phyloP scores from a whole-genome alignment of 345 rosid genomes.

The Pistacia atlantica region DNA sequence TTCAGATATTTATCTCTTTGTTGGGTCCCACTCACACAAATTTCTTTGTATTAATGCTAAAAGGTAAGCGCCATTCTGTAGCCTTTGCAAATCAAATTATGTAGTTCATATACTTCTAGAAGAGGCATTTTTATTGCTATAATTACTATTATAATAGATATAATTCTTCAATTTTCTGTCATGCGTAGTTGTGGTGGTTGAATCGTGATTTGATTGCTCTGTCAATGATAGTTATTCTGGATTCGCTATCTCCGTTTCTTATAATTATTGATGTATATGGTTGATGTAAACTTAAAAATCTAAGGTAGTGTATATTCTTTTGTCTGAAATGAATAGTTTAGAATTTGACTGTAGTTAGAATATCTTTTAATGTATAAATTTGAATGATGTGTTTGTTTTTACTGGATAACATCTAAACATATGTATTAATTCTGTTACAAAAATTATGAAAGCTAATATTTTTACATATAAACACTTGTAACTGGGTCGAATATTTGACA shows the following conservation, averaged over 20 bases:
- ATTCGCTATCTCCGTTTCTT: background rate
- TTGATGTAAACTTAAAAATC: background rate
- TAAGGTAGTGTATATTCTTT: too few species aligned
- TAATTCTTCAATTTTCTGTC: background rate
- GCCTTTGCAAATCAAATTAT: background rate
- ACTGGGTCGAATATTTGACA: too few species aligned
- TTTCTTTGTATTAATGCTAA: conserved; percentile 69
- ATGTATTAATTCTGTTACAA: too few species aligned
- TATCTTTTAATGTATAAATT: too few species aligned
- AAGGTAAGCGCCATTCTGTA: conserved; percentile 46
- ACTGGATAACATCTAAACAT: too few species aligned
- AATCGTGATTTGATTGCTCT: background rate
- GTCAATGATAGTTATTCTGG: background rate
- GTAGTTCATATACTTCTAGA: background rate
- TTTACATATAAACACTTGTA: too few species aligned
- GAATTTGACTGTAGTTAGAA: too few species aligned
- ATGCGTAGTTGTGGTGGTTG: background rate
- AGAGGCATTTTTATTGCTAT: background rate
- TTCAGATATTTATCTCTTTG: conserved; percentile 63
- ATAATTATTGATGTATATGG: background rate
- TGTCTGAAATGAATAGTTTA: too few species aligned
- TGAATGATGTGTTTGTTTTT: too few species aligned
- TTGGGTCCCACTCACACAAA: conserved; percentile 87
- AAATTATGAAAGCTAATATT: too few species aligned
- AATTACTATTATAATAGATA: background rate